Conservation (phyloP, 2,329 filamentous ascomycete genomes). For the Colletotrichum karsti region DNA sequence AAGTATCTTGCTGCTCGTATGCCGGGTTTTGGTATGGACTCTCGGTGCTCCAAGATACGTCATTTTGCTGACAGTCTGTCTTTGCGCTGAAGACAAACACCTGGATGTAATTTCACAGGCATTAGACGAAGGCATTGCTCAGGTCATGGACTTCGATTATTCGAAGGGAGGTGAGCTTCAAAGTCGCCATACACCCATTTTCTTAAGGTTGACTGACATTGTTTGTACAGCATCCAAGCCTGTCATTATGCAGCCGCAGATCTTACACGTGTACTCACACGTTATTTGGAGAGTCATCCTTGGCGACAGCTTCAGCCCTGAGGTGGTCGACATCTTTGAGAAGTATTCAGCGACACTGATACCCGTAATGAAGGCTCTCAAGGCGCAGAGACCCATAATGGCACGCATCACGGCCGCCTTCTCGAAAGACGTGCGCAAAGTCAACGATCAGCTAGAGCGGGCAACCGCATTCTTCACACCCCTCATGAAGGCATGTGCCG, state of each 20-base stretch:
- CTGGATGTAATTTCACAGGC: constrained; percentile 18
- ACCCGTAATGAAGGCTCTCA: constrained; percentile 18
- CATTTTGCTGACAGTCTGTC: not conserved
- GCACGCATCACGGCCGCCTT: constrained; percentile 19
- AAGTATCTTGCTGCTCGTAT: constrained; percentile 14
- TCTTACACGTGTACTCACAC: constrained; percentile 18
- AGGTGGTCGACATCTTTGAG: constrained; percentile 12
- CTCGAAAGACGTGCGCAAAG: constrained; percentile 9
- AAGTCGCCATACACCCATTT: not conserved
- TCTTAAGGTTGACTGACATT: not conserved
- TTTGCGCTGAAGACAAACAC: not conserved
- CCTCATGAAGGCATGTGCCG: not conserved
- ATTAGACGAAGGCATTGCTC: constrained; percentile 11
- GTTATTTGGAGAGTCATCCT: constrained; percentile 21
- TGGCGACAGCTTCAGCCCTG: not conserved
- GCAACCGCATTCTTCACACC: constrained; percentile 5
- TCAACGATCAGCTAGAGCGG: constrained; percentile 6
- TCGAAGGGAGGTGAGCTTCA: not conserved
- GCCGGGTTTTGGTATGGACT: constrained; percentile 11
- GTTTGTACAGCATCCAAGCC: not conserved
- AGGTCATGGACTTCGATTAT: not conserved
- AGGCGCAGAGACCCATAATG: constrained; percentile 16
- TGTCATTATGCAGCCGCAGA: constrained; percentile 21
- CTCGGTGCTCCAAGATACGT: fast-evolving
- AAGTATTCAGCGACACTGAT: constrained; percentile 17